Base-by-base conservation (phyloP, 1,139 yeast genomes). In the Diutina scorzettiae region DNA sequence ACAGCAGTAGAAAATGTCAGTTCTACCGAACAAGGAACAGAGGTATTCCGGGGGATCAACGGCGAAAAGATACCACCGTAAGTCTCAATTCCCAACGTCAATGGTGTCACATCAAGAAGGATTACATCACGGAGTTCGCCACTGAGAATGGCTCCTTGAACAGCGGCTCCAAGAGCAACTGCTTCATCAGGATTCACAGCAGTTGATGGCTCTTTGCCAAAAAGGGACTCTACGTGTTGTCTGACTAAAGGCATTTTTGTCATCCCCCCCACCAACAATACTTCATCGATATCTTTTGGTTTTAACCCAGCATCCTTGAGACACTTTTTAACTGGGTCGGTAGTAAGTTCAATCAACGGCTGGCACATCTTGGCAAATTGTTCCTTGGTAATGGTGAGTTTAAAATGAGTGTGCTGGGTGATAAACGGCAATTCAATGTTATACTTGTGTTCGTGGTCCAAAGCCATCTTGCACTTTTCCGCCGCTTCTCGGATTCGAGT, bases 141-240 rank as follows among this genome's bases (percentile, higher is more conserved):
- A 2, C 85, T 75, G 28, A 81, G 60, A 5, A 81, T 78, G 21
- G 86, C 89, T 20, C 87, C 91, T 59, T 81, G 93, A 46, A 82
- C 81, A 2, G 91, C 91, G 4, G 93, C 93, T 45, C 93, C 93
- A 37, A 82, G 57, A 1, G 91, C 91, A 14, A 82, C 93, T 0
- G 91, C 89, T 57, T 82, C 93, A 56, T 82, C 93, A 1, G 93
- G 93, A 51, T 82, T 82, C 2, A 82, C 82, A 1, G 73, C 69
- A 2, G 79, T 73, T 48, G 74, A 79, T 18, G 87, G 85, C 43
- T 63, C 59, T 50, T 69, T 76, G 5, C 65, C 63, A 54, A 81
- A 81, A n/a, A 76, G 53, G 1, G 69, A 68, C 46, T 66, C 71
- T 1, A 82, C 87, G 0, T 71, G 62, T 27, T 64, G 61, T 45